Base-by-base conservation (phyloP, 2,329 filamentous ascomycete genomes). In the Calonectria naviculata region DNA sequence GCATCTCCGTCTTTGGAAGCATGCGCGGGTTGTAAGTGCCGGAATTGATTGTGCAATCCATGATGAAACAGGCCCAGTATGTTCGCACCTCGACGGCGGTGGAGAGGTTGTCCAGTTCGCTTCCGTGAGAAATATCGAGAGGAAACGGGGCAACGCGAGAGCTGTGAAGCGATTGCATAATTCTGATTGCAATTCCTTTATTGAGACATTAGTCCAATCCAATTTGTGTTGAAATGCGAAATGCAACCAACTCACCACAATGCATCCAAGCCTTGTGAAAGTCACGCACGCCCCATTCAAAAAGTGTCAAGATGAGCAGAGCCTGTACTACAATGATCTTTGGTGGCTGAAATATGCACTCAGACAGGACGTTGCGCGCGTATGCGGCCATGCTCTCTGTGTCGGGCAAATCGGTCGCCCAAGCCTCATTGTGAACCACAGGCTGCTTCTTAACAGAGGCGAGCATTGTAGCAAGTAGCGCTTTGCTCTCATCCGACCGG, bases 61-160 rank as follows among this genome's bases (percentile, higher is more conserved):
- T 83, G 34, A 87, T 81, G 65, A 85, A 86, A 71, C 85, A 86
- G 0, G 81, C 81, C 85, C 85, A 87, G 49, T 85, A 85, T 0
- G 84, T 85, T 1, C 85, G 75, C 3, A 82, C 84, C 42, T 84
- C 80, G 4, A 83, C 80, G 0, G 82, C 79, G 0, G 77, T 73
- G 0, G 75, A 67, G 5, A 77, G 66, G 4, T 67, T 56, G 2
- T 71, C 74, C 2, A 54, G 28, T 10, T 77, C 71, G 17, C 41
- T 67, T 1, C 65, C 70, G 4, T 74, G 74, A 0, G 71, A 74
- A 1, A 54, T 61, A 13, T 78, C 75, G 0, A 77, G 71, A 0
- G 75, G 69, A 4, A 75, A 71, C 0, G 75, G 75, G 3, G 73
- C 71, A 12, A 75, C 66, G 0, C 75, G 68, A 0, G 75, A 78